A percentile compares a stretch with the other conserved stretches of the same genome.
Evolutionary conservation across 176 grass and related monocot genomes (phyloP).

Genomic region (Paspalum notatum): DNA sequence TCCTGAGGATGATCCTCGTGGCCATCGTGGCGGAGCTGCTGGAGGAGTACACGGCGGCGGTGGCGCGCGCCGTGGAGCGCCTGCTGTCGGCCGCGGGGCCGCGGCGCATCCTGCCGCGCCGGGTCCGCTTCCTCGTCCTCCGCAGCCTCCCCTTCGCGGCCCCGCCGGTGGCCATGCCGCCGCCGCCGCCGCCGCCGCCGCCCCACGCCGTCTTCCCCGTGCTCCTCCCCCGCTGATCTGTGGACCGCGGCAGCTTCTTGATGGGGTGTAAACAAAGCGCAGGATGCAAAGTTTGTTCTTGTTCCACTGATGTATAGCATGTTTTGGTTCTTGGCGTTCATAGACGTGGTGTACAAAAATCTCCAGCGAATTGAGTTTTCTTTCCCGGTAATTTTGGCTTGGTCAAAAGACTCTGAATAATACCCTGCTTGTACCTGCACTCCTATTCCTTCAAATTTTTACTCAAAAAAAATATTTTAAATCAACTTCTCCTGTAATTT

Average conservation of each 20-base stretch:
- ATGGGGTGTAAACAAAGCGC: background rate
- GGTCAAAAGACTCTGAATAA: background rate
- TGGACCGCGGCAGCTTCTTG: background rate
- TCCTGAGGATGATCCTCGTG: slow-evolving; percentile 54
- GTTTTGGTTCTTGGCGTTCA: background rate
- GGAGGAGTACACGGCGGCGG: slow-evolving; percentile 59
- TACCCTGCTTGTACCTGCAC: background rate
- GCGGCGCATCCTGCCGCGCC: slow-evolving; percentile 43
- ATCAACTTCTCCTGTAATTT: too few species aligned
- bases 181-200: slow-evolving; percentile 35
- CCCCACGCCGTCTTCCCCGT: slow-evolving; percentile 21
- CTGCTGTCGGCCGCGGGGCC: slow-evolving; percentile 41
- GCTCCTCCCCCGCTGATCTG: slow-evolving; percentile 15
- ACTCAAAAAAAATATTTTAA: too few species aligned
- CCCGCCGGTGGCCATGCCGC: background rate
- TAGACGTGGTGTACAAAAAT: background rate
- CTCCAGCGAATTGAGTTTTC: background rate
- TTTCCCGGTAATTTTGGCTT: background rate
- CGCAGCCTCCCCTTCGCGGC: slow-evolving; percentile 45
- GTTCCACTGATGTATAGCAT: background rate
- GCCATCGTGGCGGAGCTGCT: slow-evolving; percentile 56
- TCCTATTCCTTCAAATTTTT: too few species aligned
- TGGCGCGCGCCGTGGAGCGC: slow-evolving; percentile 60
- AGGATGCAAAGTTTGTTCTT: background rate
- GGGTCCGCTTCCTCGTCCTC: slow-evolving; percentile 53